phyloP scores from a whole-genome alignment of 441 rosid species.

The Pelargonium australe region DNA sequence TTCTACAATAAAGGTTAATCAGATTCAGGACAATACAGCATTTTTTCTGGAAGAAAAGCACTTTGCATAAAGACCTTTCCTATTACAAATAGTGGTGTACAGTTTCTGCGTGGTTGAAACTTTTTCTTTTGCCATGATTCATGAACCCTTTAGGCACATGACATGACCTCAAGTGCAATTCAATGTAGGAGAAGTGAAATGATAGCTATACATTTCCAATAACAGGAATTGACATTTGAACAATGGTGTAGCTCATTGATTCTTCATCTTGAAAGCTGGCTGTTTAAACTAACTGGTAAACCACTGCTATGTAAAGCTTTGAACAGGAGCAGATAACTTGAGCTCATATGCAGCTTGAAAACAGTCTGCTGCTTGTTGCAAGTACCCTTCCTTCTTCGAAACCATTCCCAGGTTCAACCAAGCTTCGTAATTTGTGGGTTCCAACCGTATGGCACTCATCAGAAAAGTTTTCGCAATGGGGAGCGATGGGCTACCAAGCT shows the following conservation, averaged over 20 bases:
- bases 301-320: slow-evolving; percentile 31
- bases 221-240: background rate
- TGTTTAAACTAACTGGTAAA: background rate
- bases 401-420: slow-evolving; percentile 80
- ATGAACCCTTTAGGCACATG: background rate
- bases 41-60: no score
- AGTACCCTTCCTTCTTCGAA: slow-evolving; percentile 72
- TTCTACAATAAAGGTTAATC: no score
- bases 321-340: slow-evolving; percentile 62
- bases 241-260: background rate
- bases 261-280: slow-evolving; percentile 3
- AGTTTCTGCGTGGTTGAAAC: no score
- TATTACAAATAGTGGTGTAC: no score
- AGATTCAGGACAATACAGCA: no score
- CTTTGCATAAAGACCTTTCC: no score
- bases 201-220: background rate
- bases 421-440: slow-evolving; percentile 66
- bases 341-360: slow-evolving; percentile 93
- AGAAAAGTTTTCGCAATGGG: slow-evolving; percentile 73
- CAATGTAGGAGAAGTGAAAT: background rate
- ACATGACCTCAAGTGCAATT: background rate
- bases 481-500: slow-evolving; percentile 44
- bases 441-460: slow-evolving; percentile 67
- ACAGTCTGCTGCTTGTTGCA: slow-evolving; percentile 79
- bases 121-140: background rate